Percentiles rank a stretch among this genome's conserved stretches.
phyloP scores from a whole-genome alignment of 1,139 yeast genomes.

The Geotrichum klebahnii region DNA sequence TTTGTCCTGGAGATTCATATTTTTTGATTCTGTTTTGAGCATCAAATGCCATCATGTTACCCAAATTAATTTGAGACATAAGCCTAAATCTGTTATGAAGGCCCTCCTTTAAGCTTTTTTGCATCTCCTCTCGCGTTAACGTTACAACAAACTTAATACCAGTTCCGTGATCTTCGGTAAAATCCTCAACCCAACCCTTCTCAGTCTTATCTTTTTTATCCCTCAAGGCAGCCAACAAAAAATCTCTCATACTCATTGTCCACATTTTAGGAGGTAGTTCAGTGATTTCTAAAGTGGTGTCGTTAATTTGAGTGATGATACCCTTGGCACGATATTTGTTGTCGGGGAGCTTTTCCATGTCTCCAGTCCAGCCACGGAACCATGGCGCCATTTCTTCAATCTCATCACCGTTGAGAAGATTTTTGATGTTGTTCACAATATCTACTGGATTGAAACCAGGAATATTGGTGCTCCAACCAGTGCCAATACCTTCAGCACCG shows the following conservation, averaged over 20 bases:
- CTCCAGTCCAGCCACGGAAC: slow-evolving; percentile 95
- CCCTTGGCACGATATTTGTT: slow-evolving; percentile 78
- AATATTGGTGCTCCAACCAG: slow-evolving; percentile 96
- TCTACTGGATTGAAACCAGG: slow-evolving; percentile 89
- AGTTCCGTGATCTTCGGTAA: slow-evolving; percentile 89
- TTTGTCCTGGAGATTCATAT: slow-evolving; percentile 71
- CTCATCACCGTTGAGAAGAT: slow-evolving; percentile 70
- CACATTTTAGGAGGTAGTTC: slow-evolving; percentile 91
- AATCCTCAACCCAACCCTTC: slow-evolving; percentile 86
- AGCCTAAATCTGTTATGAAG: slow-evolving; percentile 80
- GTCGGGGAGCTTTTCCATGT: slow-evolving; percentile 53
- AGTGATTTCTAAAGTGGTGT: slow-evolving; percentile 76
- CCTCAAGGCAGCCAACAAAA: slow-evolving; percentile 60
- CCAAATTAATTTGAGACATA: slow-evolving; percentile 59
- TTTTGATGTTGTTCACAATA: slow-evolving; percentile 66
- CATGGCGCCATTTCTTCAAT: slow-evolving; percentile 80
- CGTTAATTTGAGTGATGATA: slow-evolving; percentile 73
- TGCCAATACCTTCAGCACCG: slow-evolving; percentile 98
- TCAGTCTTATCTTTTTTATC: slow-evolving; percentile 32
- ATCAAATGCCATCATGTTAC: slow-evolving; percentile 95
- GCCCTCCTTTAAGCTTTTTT: slow-evolving; percentile 67
- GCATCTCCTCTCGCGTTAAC: slow-evolving; percentile 76
- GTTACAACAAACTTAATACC: slow-evolving; percentile 76
- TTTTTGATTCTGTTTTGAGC: slow-evolving; percentile 84
- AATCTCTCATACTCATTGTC: slow-evolving; percentile 88